Evolutionary conservation across 1,139 yeast genomes (phyloP), one percentile per base, ranked within the genome.

Genomic region (Geotrichum citri-aurantii): DNA sequence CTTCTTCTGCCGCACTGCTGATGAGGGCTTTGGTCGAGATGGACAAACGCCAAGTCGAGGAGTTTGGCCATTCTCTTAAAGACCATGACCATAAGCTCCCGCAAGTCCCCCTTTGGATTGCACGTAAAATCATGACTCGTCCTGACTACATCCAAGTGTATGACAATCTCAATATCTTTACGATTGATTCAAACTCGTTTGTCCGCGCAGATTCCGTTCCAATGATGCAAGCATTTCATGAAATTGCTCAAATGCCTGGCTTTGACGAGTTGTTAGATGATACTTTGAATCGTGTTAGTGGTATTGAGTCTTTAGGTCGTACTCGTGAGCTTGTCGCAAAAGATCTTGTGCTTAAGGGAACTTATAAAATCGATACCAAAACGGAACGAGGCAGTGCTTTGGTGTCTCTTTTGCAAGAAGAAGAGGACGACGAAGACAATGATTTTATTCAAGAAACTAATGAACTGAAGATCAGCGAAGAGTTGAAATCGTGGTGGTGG

Each of bases 151-250:
- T 88, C 62, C 90, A 87, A 67, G 75, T 70, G 27, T 87, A 86
- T 68, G 96, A 88, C 69, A 83, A 86, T 65, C 73, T 88, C 63
- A 88, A 88, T 70, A 82, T 88, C 26, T 88, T 88, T 70, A 86
- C 95, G 1, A 82, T 88, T 58, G 95, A 88, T 71, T 82, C 90
- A 0, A 61, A 67, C 37, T 84, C 91, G 0, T 77, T 85, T 60
- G 96, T 88, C 2, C 75, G 87, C 48, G 93, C 96, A 0, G 96
- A 88, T 69, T 83, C 88, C 2, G 86, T 87, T 1, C 92, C 95
- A 1, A 88, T 88, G 95, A 87, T 88, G 95, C 80, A 92, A 65
- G 95, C 93, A 1, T 88, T 88, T 69, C 83, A 86, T 61, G 95
- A 88, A 67, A 86, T 88, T 57, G 87, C 86, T 0, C 74, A 82